Evolutionary conservation across 345 rosid species (phyloP), one percentile per base, ranked within the genome.

Genomic region (Pistacia vera): DNA sequence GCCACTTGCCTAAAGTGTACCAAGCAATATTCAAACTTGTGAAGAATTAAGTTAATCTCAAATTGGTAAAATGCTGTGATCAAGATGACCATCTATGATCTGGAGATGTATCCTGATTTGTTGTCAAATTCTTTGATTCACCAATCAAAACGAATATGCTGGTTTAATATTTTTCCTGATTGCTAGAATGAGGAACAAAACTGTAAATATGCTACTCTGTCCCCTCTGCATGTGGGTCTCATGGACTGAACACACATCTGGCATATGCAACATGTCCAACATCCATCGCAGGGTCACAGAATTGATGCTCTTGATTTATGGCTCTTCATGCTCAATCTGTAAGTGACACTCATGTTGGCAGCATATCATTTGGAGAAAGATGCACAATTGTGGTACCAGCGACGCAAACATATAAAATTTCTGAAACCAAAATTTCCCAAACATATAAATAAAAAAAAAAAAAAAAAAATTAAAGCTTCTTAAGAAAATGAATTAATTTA

Each of bases 231-330:
- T 63, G 51, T 52, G 62, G 59, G 18, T 63, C 62, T 63, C 22
- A 1, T 33, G 73, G 73, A 22, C 63, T n/a, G 52, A 59, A 8
- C 56, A 41, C 69, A 63, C 17, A 44, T 46, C 67, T 60, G 58
- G 44, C 75, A 60, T 62, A 60, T 46, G 18, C 75, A 16, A 60
- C 64, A 60, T 72, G 54, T 72, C 64, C 60, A 51, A 33, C 60
- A 33, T n/a, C 61, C 61, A 11, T 33, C 18, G 68, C 28, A 57
- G 55, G 20, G 22, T 60, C 51, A 71, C 55, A 58, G 56, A 48
- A 72, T 17, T 41, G 22, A 8, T 48, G 67, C 25, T 59, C 66
- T 41, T 41, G 6, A 41, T 41, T 41, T 13, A 48, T 54, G 60
- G 48, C 30, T 52, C 60, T 33, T 8, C 28, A 54, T 17, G 17